Conservation (phyloP, 345 rosid species). For the Kernera saxatilis region DNA sequence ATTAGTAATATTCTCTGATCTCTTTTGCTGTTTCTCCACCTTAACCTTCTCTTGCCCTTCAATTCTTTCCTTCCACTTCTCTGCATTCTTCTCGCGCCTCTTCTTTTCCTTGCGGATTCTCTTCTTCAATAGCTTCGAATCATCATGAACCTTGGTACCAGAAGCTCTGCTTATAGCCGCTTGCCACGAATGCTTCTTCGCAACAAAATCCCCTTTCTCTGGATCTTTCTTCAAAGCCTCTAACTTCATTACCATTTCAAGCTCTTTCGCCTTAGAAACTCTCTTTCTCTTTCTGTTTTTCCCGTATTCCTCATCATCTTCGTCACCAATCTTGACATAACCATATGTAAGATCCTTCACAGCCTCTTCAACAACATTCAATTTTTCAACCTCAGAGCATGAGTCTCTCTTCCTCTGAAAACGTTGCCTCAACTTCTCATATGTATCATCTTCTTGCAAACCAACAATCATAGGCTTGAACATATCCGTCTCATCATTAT, state of each 20-base stretch:
- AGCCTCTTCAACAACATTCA: background rate
- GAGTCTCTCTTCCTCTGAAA: conserved; percentile 27
- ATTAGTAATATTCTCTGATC: conserved; percentile 51
- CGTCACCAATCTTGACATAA: conserved; percentile 51
- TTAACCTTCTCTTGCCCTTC: conserved; percentile 44
- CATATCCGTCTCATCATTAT: conserved; percentile 40
- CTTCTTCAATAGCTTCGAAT: conserved; percentile 54
- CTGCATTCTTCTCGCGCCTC: conserved; percentile 48
- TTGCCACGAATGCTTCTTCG: conserved; percentile 49
- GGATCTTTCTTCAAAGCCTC: conserved; percentile 58
- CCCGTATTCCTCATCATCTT: conserved; percentile 23
- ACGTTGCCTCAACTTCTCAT: conserved; percentile 61
- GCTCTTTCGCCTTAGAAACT: conserved; percentile 51
- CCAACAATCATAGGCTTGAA: conserved; percentile 33
- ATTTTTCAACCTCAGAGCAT: conserved; percentile 37
- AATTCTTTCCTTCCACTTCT: conserved; percentile 70
- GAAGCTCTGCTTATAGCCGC: conserved; percentile 59
- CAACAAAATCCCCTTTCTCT: conserved; percentile 43
- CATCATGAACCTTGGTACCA: conserved; percentile 63
- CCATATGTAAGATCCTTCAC: conserved; percentile 55
- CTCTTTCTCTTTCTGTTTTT: conserved; percentile 43
- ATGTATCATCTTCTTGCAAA: conserved; percentile 46
- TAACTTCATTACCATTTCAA: conserved; percentile 46
- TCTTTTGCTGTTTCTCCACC: conserved; percentile 56
- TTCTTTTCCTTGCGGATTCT: conserved; percentile 56